Base-by-base conservation (phyloP, 208 protist species). In the Lotmaria passim region DNA sequence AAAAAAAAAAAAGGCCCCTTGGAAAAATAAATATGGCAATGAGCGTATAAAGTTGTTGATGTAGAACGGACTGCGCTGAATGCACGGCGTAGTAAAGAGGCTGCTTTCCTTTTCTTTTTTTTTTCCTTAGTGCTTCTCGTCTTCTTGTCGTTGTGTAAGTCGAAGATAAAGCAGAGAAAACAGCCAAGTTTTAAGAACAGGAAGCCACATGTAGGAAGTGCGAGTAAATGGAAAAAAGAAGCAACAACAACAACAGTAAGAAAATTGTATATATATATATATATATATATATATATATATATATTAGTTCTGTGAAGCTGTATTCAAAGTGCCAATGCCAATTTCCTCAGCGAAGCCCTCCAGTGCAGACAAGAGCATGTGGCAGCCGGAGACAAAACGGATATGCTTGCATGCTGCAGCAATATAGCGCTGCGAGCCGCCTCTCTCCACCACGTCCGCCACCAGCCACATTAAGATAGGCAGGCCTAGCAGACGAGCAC, bases 381-480 rank as follows among this genome's bases (percentile, higher is more conserved):
- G 43, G 10, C 63, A 74, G 52, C 75, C 79, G 3, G 62, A 52
- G 2, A 72, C 56, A 70, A 81, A 79, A n/a, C 75, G 48, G 23
- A 88, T 56, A n/a, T 79, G 73, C 59, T 69, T 61, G 62, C 87
- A 89, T 7, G 61, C 57, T 24, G 73, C 56, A 17, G 69, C 78
- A n/a, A 57, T 78, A 69, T 58, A 79, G 10, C 12, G 63, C 23
- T 28, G 43, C 38, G 34, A 31, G 4, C 52, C 81, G 7, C 36
- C 24, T 3, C 19, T 28, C 15, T 50, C 10, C 39, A 17, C 14
- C 52, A 12, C 31, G 38, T 68, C 39, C 15, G 50, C 55, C 43
- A 82, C 44, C 30, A 90, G 51, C 79, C 84, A 90, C 51, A 79
- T 78, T 3, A 93, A 55, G 1, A 89, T 28, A n/a, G 85, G 77